phyloP scores from a whole-genome alignment of 495 filamentous ascomycete genomes.

The Podospora appendiculata region DNA sequence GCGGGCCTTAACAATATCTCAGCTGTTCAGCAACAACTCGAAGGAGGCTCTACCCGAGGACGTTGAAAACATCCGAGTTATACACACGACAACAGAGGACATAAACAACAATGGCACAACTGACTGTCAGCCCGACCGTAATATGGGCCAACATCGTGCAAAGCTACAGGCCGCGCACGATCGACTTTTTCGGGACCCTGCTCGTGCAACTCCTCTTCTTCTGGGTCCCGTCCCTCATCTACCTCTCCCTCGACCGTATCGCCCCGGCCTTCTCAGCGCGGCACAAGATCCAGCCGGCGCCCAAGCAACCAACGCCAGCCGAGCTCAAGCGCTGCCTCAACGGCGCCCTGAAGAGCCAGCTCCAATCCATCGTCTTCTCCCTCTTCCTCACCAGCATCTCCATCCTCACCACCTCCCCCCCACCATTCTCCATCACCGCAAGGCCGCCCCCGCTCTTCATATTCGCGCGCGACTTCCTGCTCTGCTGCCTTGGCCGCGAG shows the following conservation, averaged over 20 bases:
- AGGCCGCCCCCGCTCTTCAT: conserved; percentile 26
- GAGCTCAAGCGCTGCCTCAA: conserved; percentile 39
- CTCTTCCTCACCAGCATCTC: conserved; percentile 20
- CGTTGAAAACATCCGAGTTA: no score
- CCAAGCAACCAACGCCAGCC: conserved; percentile 38
- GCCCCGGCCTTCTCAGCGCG: conserved; percentile 39
- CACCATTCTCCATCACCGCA: conserved; percentile 28
- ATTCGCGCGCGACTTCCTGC: conserved; percentile 42
- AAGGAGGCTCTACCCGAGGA: no score
- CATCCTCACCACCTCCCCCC: conserved; percentile 7
- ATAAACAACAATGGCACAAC: no score
- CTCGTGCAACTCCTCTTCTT: conserved; percentile 40
- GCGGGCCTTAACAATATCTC: no score
- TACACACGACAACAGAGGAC: no score
- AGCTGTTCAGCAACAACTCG: no score
- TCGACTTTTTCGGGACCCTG: conserved; percentile 39
- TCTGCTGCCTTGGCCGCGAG: conserved; percentile 50
- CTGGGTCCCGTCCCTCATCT: conserved; percentile 41
- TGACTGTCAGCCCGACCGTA: no score
- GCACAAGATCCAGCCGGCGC: conserved; percentile 50
- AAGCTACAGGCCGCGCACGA: conserved; percentile 8
- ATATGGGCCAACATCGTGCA: conserved; percentile 12
- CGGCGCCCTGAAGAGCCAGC: conserved; percentile 41
- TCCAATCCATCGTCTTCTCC: conserved; percentile 32
- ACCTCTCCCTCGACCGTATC: conserved; percentile 32